phyloP scores from a whole-genome alignment of 2,329 filamentous ascomycete genomes.

The Phoma sp. region DNA sequence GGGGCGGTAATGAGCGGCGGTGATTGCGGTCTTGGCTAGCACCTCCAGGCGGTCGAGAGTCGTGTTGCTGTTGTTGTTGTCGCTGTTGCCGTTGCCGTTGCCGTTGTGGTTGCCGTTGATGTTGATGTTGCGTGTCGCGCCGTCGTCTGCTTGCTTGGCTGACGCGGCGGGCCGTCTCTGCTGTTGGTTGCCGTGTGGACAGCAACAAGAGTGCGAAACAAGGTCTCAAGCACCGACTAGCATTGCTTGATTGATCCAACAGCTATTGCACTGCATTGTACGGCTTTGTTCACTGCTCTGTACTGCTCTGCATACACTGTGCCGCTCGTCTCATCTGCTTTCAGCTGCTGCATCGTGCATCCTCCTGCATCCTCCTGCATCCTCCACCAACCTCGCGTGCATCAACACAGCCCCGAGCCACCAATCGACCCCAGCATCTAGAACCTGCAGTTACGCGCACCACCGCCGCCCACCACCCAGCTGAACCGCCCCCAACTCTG shows the following conservation, averaged over 20 bases:
- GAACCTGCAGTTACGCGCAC: conserved; percentile 14
- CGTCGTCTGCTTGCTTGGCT: conserved; percentile 2
- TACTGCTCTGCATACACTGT: not conserved
- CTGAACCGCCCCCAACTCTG: not conserved
- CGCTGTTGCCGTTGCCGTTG: too few species aligned
- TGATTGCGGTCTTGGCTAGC: not conserved
- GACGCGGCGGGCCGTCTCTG: not conserved
- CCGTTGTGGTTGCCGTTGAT: too few species aligned
- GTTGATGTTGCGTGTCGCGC: not conserved
- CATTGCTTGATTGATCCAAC: too few species aligned
- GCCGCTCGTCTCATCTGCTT: not conserved
- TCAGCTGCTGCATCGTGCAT: not conserved
- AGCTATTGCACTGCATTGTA: not conserved
- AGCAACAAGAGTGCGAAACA: conserved; percentile 2
- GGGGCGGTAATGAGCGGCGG: too few species aligned
- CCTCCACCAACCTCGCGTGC: not conserved
- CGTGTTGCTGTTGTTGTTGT: too few species aligned
- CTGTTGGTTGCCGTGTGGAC: conserved; percentile 23
- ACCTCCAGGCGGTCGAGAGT: not conserved
- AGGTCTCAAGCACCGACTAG: not conserved
- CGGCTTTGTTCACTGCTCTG: not conserved
- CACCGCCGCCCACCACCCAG: not conserved
- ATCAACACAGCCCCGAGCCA: conserved; percentile 3
- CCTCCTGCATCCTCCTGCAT: not conserved
- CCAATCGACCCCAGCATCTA: conserved; percentile 6